Evolutionary conservation across 805 yeast genomes (phyloP).

Genomic region (Teunomyces cretensis): DNA sequence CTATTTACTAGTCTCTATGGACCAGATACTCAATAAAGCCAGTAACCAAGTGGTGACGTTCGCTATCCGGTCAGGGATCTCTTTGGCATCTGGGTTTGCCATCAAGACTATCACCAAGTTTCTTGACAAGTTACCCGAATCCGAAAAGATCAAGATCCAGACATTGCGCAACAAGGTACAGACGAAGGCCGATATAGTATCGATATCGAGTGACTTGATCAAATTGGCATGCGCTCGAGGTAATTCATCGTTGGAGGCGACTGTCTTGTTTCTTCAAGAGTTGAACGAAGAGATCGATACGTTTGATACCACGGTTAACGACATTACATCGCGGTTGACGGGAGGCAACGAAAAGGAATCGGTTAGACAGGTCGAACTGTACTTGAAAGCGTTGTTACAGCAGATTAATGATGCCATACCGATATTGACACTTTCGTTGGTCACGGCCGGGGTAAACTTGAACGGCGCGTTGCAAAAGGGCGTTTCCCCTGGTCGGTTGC

Average conservation of each 20-base stretch:
- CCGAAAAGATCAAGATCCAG: conserved; percentile 48
- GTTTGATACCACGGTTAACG: conserved; percentile 51
- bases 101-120: conserved; percentile 59
- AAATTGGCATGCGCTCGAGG: conserved; percentile 63
- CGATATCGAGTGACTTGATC: conserved; percentile 67
- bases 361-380: conserved; percentile 46
- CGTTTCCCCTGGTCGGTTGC: conserved; percentile 62
- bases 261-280: conserved; percentile 53
- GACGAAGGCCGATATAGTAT: conserved; percentile 58
- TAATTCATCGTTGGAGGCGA: conserved; percentile 53
- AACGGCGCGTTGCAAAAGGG: conserved; percentile 48
- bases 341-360: conserved; percentile 34
- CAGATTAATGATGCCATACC: conserved; percentile 72
- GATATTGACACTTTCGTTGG: conserved; percentile 59
- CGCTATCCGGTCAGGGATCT: conserved; percentile 74
- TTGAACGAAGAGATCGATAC: conserved; percentile 57
- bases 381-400: conserved; percentile 46
- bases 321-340: conserved; percentile 31
- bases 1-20: conserved; percentile 26
- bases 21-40: conserved; percentile 51
- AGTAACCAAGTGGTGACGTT: conserved; percentile 78
- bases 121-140: conserved; percentile 53
- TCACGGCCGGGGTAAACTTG: conserved; percentile 67
- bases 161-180: conserved; percentile 45
- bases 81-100: conserved; percentile 73